Evolutionary conservation across 1,284 basidiomycete genomes (phyloP).

Genomic region (Anthracocystis panici-leucophaei): DNA sequence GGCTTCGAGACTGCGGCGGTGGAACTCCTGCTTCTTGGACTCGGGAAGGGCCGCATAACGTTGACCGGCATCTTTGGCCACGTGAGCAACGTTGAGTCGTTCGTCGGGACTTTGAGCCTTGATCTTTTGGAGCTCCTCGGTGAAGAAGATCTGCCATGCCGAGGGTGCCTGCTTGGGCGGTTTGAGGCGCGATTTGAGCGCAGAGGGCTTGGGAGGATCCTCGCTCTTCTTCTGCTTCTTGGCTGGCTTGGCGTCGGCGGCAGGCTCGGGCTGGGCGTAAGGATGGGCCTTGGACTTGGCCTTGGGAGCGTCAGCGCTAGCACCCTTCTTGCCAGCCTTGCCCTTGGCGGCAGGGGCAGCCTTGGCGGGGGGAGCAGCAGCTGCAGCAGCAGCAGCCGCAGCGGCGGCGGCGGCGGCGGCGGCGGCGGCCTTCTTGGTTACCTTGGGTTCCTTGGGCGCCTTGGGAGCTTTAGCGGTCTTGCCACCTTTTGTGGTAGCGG

Average conservation of each 20-base stretch:
- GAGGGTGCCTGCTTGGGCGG: constrained; percentile 93
- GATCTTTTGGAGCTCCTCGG: constrained; percentile 87
- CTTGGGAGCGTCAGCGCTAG: constrained; percentile 45
- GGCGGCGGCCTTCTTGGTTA: constrained; percentile 38
- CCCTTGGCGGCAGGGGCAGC: constrained; percentile 36
- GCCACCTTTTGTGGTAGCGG: constrained; percentile 31
- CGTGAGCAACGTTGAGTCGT: constrained; percentile 93
- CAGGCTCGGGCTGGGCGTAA: constrained; percentile 43
- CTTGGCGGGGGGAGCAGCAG: constrained; percentile 30
- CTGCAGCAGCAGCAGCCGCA: constrained; percentile 16
- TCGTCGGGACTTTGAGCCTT: constrained; percentile 74
- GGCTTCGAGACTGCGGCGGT: constrained; percentile 77
- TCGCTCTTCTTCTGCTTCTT: constrained; percentile 56
- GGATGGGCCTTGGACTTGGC: constrained; percentile 50
- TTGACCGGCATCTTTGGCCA: constrained; percentile 91
- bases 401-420: constrained; percentile 17
- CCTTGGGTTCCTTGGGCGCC: constrained; percentile 42
- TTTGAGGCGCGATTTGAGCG: constrained; percentile 75
- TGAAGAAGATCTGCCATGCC: constrained; percentile 97
- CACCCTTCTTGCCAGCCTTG: constrained; percentile 48
- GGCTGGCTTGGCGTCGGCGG: constrained; percentile 38
- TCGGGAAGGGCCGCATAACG: constrained; percentile 84
- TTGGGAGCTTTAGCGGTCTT: constrained; percentile 42
- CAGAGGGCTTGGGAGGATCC: constrained; percentile 66
- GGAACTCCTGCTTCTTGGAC: constrained; percentile 78